Evolutionary conservation across 176 grass and related monocot genomes (phyloP), one percentile per base, ranked within the genome.

Genomic region (Poa pratensis): DNA sequence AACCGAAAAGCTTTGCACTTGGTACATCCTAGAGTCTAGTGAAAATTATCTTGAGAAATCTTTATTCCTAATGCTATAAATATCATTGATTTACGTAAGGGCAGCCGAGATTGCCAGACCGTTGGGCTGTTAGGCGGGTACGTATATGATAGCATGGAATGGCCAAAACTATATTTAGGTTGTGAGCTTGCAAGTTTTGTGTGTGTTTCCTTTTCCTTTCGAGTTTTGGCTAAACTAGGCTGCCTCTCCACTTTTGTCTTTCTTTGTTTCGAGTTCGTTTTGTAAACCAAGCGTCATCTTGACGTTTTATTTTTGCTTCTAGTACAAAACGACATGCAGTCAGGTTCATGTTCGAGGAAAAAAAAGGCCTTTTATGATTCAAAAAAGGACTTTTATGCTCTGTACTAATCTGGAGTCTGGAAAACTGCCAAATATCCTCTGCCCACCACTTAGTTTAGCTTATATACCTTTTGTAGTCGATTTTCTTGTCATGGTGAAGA

Each of bases 401-500:
- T 66, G 20, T 55, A 74, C 19, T 45, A 57, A 20, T 24, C 0
- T 3, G 30, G 14, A 57, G 32, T 19, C 5, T 28, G 12, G 9
- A 39, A 6, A 19, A 1, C 12, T 32, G n/a, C 43, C 43, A 84
- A 54, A 65, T 5, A 64, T 14, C 19, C 11, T 30, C 0, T 37
- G n/a, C 22, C 9, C 18, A 54, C 46, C 0, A 3, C 15, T 79
- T 35, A 42, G 40, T 13, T 39, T 30, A 68, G 24, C 46, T 84
- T 35, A 42, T 62, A 30, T 7, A 26, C 42, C 11, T 3, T 9
- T 55, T 48, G 10, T n/a, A 13, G 13, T n/a, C 24, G 30, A 45
- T 55, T 66, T 55, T 54, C 4, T 55, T 55, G 51, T 27, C 62
- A 62, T 69, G 75, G 60, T 61, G 40, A 61, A 62, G 34, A 73